These are phyloP conservation scores for Postia placenta DNA, from an alignment of 768 basidiomycete genomes.

Conservation along the genomic window DNA sequence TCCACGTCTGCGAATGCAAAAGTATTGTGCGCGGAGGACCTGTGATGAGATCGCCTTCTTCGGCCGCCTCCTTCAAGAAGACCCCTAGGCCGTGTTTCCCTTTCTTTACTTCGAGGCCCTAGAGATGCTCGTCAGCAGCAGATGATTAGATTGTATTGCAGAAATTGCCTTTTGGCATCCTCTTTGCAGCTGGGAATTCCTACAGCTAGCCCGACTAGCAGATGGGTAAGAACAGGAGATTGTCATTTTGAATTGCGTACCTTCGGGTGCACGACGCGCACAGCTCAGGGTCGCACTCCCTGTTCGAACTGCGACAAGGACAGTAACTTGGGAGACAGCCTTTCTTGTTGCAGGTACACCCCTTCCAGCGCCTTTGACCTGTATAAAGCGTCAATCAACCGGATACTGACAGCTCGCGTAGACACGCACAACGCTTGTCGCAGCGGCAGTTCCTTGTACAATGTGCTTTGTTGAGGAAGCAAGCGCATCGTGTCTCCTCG, in stretches of 20 bases:
- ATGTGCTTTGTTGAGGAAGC: slow-evolving; percentile 42
- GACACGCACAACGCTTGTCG: slow-evolving; percentile 37
- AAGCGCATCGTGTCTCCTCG: slow-evolving; percentile 36
- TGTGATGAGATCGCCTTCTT: slow-evolving; percentile 31
- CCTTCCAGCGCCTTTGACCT: slow-evolving; percentile 53
- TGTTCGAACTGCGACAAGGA: slow-evolving; percentile 40
- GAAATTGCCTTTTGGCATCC: slow-evolving; percentile 30
- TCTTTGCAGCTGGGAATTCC: slow-evolving; percentile 45
- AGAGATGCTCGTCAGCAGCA: too few relatives aligned
- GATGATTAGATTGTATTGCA: not conserved
- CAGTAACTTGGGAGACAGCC: slow-evolving; percentile 35
- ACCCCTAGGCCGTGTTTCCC: slow-evolving; percentile 40
- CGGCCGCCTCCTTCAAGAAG: slow-evolving; percentile 40
- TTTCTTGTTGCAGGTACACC: slow-evolving; percentile 44
- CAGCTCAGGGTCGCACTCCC: slow-evolving; percentile 68
- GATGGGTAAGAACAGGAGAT: not conserved
- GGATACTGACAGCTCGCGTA: not conserved
- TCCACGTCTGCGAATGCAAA: too few relatives aligned
- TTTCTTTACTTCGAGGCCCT: slow-evolving; percentile 13
- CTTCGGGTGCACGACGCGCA: slow-evolving; percentile 38
- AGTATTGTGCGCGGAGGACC: too few relatives aligned
- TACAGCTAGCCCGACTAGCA: slow-evolving; percentile 24
- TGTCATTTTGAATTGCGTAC: not conserved
- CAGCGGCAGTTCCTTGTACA: slow-evolving; percentile 57
- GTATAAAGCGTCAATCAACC: not conserved